phyloP scores from a whole-genome alignment of 495 filamentous ascomycete genomes.

The Daldinia concentrica region DNA sequence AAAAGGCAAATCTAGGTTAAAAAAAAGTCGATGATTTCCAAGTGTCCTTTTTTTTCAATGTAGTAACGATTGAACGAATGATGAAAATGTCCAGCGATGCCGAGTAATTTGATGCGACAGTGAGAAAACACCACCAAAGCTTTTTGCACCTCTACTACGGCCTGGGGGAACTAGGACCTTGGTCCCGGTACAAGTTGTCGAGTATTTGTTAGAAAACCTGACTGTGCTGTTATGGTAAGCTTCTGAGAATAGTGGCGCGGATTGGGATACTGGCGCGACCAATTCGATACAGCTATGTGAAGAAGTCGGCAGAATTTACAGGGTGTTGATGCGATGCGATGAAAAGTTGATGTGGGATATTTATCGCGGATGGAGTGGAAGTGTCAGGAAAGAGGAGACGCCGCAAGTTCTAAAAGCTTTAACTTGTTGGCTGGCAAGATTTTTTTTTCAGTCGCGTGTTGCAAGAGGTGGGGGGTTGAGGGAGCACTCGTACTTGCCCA shows the following conservation, averaged over 20 bases:
- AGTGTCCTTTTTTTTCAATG: slow-evolving; percentile 28
- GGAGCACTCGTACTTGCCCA: slow-evolving; percentile 20
- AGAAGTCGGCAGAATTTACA: slow-evolving; percentile 26
- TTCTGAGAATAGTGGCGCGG: slow-evolving; percentile 1
- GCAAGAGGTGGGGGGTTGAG: slow-evolving; percentile 38
- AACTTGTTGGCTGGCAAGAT: slow-evolving; percentile 26
- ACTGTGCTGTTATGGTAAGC: slow-evolving; percentile 13
- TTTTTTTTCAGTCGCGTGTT: slow-evolving; percentile 41
- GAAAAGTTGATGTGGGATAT: slow-evolving; percentile 22
- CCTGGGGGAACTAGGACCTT: not conserved
- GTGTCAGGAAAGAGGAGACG: slow-evolving; percentile 13
- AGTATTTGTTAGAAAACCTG: slow-evolving; percentile 15
- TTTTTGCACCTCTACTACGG: slow-evolving; percentile 37
- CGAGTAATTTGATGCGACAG: slow-evolving; percentile 29
- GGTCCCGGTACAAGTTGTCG: slow-evolving; percentile 21
- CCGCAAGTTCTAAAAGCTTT: slow-evolving; percentile 28
- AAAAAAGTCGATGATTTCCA: slow-evolving; percentile 17
- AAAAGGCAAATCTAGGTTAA: slow-evolving; percentile 40
- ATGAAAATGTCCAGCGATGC: slow-evolving; percentile 19
- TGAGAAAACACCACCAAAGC: slow-evolving; percentile 19
- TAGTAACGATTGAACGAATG: slow-evolving; percentile 21
- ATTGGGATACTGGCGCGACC: slow-evolving; percentile 5
- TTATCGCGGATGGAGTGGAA: slow-evolving; percentile 13
- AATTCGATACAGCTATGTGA: slow-evolving; percentile 14
- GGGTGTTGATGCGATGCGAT: slow-evolving; percentile 18